Evolutionary conservation across 352 stramenopile genomes (phyloP).

Genomic region (Phytophthora syringae): DNA sequence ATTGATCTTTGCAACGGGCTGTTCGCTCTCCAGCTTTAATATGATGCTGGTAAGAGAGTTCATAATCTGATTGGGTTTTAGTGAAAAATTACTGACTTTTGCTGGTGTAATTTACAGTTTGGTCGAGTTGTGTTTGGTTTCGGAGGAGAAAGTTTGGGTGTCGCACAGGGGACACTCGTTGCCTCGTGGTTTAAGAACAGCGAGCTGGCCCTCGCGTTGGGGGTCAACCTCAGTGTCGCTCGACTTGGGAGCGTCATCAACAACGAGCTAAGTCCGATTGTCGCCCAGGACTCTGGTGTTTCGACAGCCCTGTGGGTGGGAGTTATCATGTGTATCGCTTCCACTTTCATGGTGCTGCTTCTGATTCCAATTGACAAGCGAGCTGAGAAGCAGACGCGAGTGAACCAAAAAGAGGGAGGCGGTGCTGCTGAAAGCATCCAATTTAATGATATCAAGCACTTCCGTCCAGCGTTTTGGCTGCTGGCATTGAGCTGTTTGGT

Average conservation of each 20-base stretch:
- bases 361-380: conserved; percentile 85
- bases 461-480: conserved; percentile 90
- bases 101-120: conserved; percentile 43
- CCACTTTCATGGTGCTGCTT: conserved; percentile 69
- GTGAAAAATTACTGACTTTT: conserved; percentile 14
- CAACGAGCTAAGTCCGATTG: conserved; percentile 86
- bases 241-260: conserved; percentile 93
- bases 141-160: conserved; percentile 91
- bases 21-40: conserved; percentile 78
- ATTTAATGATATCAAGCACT: conserved; percentile 80
- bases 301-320: conserved; percentile 88
- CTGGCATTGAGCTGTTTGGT: conserved; percentile 91
- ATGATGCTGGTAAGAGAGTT: conserved; percentile 63
- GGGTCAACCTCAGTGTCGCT: conserved; percentile 92
- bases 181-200: conserved; percentile 94
- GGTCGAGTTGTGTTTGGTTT: conserved; percentile 93
- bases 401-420: conserved; percentile 28
- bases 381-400: conserved; percentile 42
- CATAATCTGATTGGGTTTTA: neutral
- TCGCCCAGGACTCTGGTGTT: conserved; percentile 74
- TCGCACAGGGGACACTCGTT: conserved; percentile 91
- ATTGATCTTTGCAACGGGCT: conserved; percentile 89
- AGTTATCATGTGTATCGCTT: conserved; percentile 80
- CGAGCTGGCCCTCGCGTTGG: conserved; percentile 92
- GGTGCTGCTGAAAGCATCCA: conserved; percentile 56